These are phyloP conservation scores for Sporothrix phasma DNA, from an alignment of 2,329 filamentous ascomycete species.

Conservation along the genomic window DNA sequence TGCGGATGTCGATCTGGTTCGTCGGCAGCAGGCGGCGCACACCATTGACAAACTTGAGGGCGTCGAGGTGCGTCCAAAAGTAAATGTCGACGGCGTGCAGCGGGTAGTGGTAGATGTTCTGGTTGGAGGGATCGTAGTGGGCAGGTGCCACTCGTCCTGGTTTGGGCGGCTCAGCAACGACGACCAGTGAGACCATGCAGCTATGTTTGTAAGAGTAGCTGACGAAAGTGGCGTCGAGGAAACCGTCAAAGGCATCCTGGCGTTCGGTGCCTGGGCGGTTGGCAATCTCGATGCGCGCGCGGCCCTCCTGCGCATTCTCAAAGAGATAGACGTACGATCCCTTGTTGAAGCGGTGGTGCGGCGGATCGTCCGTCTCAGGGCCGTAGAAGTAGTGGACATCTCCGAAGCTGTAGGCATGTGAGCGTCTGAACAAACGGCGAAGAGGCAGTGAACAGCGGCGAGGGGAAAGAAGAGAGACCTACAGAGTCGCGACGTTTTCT, in stretches of 20 bases:
- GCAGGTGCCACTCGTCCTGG: conserved; percentile 62
- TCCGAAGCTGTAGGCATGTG: conserved; percentile 48
- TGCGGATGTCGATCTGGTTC: conserved; percentile 51
- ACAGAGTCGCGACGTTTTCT: conserved; percentile 40
- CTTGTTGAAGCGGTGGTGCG: conserved; percentile 73
- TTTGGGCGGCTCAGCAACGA: conserved; percentile 42
- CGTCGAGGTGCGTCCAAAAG: conserved; percentile 68
- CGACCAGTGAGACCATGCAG: conserved; percentile 56
- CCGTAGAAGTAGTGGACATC: conserved; percentile 74
- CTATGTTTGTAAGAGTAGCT: conserved; percentile 66
- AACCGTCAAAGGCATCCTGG: conserved; percentile 72
- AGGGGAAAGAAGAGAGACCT: conserved; percentile 18
- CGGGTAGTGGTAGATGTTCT: conserved; percentile 70
- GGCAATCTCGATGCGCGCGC: conserved; percentile 64
- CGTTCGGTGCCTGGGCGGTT: conserved; percentile 63
- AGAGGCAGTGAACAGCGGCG: neutral
- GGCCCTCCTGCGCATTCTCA: conserved; percentile 57
- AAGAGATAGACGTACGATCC: conserved; percentile 73
- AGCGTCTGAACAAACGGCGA: too few species aligned
- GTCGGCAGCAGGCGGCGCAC: conserved; percentile 54
- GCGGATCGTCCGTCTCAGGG: conserved; percentile 53
- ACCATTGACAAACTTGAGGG: conserved; percentile 58
- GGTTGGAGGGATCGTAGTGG: conserved; percentile 62
- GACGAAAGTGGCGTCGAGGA: conserved; percentile 54
- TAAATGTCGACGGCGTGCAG: conserved; percentile 69